Evolutionary conservation across 2,329 filamentous ascomycete genomes (phyloP).

Genomic region (Geosmithia putterillii): DNA sequence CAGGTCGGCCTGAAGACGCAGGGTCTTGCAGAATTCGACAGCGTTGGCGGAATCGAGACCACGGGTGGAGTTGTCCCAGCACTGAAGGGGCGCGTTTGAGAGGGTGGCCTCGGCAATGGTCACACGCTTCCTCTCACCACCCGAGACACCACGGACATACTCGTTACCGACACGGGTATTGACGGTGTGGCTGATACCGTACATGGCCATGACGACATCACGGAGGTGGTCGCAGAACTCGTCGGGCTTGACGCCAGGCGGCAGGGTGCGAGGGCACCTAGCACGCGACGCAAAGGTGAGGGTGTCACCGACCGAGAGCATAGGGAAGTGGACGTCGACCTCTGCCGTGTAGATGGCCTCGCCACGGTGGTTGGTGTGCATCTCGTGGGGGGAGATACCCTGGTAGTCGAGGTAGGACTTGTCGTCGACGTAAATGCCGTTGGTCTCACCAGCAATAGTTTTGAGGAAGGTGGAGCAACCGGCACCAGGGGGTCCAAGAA

Average conservation of each 20-base stretch:
- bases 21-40: constrained; percentile 39
- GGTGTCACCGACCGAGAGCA: constrained; percentile 47
- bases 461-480: constrained; percentile 61
- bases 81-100: constrained; percentile 12
- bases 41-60: constrained; percentile 40
- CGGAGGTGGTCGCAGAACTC: constrained; percentile 34
- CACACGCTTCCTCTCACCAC: constrained; percentile 32
- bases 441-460: constrained; percentile 41
- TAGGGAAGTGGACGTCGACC: constrained; percentile 50
- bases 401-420: constrained; percentile 52
- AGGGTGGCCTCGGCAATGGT: constrained; percentile 16
- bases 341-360: constrained; percentile 57
- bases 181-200: constrained; percentile 40
- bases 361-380: constrained; percentile 40
- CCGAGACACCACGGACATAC: constrained; percentile 38
- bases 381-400: constrained; percentile 41
- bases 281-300: constrained; percentile 48
- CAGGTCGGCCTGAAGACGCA: constrained; percentile 34
- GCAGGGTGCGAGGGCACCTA: constrained; percentile 31
- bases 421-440: constrained; percentile 48
- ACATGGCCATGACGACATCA: constrained; percentile 41
- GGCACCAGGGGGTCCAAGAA: constrained; percentile 38
- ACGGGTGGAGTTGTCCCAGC: constrained; percentile 35
- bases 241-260: constrained; percentile 27
- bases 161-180: constrained; percentile 42